Evolutionary conservation across 768 basidiomycete species (phyloP), one percentile per base, ranked within the genome.

Genomic region (Lactarius sanguifluus): DNA sequence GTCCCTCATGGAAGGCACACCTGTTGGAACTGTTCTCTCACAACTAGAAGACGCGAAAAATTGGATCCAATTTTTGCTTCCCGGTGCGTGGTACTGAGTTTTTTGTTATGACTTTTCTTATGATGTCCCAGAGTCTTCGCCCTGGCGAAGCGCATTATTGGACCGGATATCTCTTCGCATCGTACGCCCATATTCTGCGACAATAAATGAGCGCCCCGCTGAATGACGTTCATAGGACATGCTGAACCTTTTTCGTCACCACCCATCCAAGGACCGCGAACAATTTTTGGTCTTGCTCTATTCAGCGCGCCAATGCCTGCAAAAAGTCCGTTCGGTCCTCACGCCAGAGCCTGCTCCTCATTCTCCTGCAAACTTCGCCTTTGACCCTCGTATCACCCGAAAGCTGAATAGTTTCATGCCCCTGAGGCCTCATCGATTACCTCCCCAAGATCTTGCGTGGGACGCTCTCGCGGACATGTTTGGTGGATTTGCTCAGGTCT

Each of bases 301-400:
- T 20, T 64, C 72, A 9, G 84, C 84, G 0, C 79, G 78, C 18
- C 75, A 77, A 23, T 75, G 80, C 25, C 75, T 89, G 10, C 68
- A 75, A 15, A 73, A 74, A 16, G 74, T 89, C 23, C 79, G 79
- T 3, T 71, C 74, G 32, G 63, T 30, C 25, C 78, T 80, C 1
- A 70, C 78, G 1, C 76, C 79, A 1, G 75, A 79, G 5, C 82
- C 80, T 3, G 67, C 66, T 0, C 72, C 77, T 5, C 73, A 76
- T 25, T 89, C 90, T 4, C 77, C 80, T 0, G 86, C 83, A 0
- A 74, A 72, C 20, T 76, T 80, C 3, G 84, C 83, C 1, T 90
- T 92, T 57, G 89, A 92, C 70, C 85, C 88, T 0, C 79, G 82
- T 60, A 83, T 91, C 57, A 82, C 85, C 2, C 85, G 90, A n/a